Percentiles rank a stretch among this genome's conserved stretches.
Evolutionary conservation across 2,329 filamentous ascomycete species (phyloP).

Genomic region (Periconia digitata): DNA sequence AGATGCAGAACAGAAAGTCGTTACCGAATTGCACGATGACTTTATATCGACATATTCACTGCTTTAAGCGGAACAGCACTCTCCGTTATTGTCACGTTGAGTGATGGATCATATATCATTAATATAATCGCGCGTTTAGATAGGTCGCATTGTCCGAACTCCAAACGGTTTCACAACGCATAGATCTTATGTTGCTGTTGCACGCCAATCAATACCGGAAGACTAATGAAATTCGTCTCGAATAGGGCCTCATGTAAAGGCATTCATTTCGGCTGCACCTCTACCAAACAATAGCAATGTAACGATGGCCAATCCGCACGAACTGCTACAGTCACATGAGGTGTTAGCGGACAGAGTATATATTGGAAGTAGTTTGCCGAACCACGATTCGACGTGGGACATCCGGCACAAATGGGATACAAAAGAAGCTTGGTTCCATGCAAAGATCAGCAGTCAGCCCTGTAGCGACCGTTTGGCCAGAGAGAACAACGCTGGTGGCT

Average conservation of each 20-base stretch:
- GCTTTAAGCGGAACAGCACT: not conserved
- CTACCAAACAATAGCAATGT: constrained; percentile 7
- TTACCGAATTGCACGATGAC: not conserved
- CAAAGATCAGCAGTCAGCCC: no score
- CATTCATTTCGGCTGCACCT: constrained; percentile 8
- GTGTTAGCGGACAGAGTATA: not conserved
- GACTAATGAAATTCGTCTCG: not conserved
- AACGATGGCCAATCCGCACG: constrained; percentile 5
- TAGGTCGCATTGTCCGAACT: not conserved
- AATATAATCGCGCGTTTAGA: constrained; percentile 1
- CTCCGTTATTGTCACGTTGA: not conserved
- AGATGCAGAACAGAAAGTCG: not conserved
- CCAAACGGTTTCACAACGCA: not conserved
- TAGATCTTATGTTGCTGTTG: not conserved
- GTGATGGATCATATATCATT: not conserved
- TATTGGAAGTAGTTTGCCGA: not conserved
- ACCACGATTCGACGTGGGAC: not conserved
- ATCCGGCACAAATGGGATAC: no score
- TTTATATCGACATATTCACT: not conserved
- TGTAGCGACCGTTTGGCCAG: no score
- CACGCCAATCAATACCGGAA: not conserved
- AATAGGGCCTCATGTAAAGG: not conserved
- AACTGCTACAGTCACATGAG: not conserved
- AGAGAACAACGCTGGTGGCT: no score
- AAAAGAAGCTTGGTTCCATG: no score